Percentiles rank a stretch among this genome's conserved stretches.
Conservation (phyloP, 352 stramenopile species). For the Globisporangium perplexum region DNA sequence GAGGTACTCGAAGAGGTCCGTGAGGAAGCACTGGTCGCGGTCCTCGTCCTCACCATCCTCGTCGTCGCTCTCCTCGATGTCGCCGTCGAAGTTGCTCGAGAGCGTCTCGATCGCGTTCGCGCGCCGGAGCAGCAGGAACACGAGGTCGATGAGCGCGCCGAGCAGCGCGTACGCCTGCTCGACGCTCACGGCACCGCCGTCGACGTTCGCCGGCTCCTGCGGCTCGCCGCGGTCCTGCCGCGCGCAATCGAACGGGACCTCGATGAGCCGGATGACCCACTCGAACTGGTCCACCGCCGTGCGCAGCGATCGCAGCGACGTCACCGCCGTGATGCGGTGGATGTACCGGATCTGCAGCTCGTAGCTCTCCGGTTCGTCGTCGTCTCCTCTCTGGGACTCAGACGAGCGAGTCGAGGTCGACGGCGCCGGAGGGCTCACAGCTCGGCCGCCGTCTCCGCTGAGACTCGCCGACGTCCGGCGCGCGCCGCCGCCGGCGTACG, state of each 20-base stretch:
- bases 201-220: neutral
- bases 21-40: constrained; percentile 29
- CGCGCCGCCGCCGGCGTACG: constrained; percentile 25
- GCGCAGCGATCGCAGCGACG: constrained; percentile 29
- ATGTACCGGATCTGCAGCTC: constrained; percentile 29
- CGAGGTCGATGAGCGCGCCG: constrained; percentile 35
- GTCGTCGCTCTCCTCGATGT: constrained; percentile 15
- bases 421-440: no score
- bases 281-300: constrained; percentile 55
- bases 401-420: neutral
- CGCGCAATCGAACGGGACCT: constrained; percentile 21
- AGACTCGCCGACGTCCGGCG: constrained; percentile 20
- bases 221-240: neutral
- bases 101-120: constrained; percentile 41
- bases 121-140: constrained; percentile 54
- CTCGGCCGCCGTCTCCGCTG: constrained; percentile 11
- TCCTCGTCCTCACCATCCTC: constrained; percentile 16
- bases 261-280: constrained; percentile 36
- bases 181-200: constrained; percentile 5
- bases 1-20: constrained; percentile 44
- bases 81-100: constrained; percentile 11
- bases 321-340: constrained; percentile 32
- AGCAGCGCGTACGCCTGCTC: constrained; percentile 52
- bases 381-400: constrained; percentile 1
- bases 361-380: constrained; percentile 9